Evolutionary conservation across 140 eudicot species (phyloP).

Genomic region (Senecio squalidus): DNA sequence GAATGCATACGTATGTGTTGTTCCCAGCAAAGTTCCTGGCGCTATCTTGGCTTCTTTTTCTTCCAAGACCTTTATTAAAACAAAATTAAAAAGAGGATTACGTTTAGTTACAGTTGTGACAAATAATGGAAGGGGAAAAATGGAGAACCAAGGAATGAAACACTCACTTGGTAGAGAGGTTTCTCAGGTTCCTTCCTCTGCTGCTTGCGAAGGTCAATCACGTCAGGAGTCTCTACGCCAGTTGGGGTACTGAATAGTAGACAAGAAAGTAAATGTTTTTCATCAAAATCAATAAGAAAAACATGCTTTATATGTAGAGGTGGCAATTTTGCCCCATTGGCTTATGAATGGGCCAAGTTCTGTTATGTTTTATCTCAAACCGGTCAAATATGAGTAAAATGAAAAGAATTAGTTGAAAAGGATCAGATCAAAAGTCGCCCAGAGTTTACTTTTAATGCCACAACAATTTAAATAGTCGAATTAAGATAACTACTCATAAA

Average conservation of each 20-base stretch:
- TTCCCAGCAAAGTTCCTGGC: conserved; percentile 83
- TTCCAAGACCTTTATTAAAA: conserved; percentile 60
- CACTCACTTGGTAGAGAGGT: conserved; percentile 79
- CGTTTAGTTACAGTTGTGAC: too few relatives aligned
- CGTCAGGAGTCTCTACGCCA: conserved; percentile 99
- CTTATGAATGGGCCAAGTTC: too few relatives aligned
- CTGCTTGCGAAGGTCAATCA: conserved; percentile 94
- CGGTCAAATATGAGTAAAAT: too few relatives aligned
- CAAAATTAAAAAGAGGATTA: not conserved
- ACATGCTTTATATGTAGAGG: too few relatives aligned
- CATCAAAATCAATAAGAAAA: not conserved
- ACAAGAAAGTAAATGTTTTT: not conserved
- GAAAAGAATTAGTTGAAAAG: too few relatives aligned
- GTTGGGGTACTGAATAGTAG: conserved; percentile 69
- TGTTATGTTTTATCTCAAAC: too few relatives aligned
- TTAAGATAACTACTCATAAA: too few relatives aligned
- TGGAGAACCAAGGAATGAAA: not conserved
- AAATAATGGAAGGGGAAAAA: too few relatives aligned
- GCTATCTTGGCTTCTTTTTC: conserved; percentile 91
- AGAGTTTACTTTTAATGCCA: too few relatives aligned
- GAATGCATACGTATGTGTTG: conserved; percentile 67
- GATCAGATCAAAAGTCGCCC: too few relatives aligned
- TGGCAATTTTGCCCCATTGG: too few relatives aligned
- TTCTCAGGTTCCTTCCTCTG: conserved; percentile 98
- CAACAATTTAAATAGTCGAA: too few relatives aligned